Evolutionary conservation across 108 stramenopile species (phyloP), one percentile per base, ranked within the genome.

Genomic region (Skeletonema menzelii): DNA sequence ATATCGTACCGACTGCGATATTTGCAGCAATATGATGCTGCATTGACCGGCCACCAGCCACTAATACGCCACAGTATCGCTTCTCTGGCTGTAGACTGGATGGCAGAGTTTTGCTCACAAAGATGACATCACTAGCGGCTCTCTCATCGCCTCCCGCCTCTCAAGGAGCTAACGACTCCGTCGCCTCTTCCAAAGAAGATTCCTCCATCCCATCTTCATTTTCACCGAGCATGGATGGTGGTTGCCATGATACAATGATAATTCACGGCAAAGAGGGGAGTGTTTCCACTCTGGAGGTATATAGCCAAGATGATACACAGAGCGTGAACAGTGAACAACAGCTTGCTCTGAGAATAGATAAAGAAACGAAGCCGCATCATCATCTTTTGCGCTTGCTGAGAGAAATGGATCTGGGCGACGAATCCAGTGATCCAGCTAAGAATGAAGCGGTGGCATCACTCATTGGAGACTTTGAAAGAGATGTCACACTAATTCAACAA

Each of bases 361-460:
- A 70, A 49, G 70, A 70, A 42, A 70, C 70, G 0, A 59, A 70
- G 27, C 70, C 70, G 20, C 58, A 59, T 57, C 58, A 59, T 20
- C 70, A 70, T 49, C 70, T 70, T 3, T 47, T 70, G 14, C 70
- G 70, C 31, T 37, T 70, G 28, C 32, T 70, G 10, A 70, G 61
- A 49, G 70, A 70, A 32, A 60, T 67, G 47, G 67, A 70, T 10
- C 34, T 40, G 27, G 17, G 32, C 8, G 59, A 60, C 27, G 49
- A 30, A n/a, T 35, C 57, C 40, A 59, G 26, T 27, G 53, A 55
- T 10, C 38, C 56, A 34, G 20, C 56, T 11, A 70, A 70, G 40
- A 59, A 35, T 37, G 47, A 49, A 37, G 70, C 70, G 6, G 38
- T 60, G 70, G 44, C 70, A 49, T 61, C 59, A 7, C 35, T 70